phyloP scores from a whole-genome alignment of 2,329 filamentous ascomycete species.

The Ophiosphaerella herpotricha region DNA sequence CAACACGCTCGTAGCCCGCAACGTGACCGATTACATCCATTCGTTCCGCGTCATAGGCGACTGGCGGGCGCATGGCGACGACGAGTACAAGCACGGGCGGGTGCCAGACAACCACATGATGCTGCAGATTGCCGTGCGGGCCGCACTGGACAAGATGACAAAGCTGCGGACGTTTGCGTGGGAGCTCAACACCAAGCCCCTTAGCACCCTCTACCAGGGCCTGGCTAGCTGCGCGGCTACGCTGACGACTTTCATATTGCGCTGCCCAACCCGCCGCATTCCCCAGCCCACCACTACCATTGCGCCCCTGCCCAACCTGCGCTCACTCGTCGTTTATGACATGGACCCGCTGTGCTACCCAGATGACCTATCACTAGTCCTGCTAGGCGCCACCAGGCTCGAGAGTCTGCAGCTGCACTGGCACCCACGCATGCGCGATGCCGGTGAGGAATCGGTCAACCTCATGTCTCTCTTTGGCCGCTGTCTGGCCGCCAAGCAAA shows the following conservation, averaged over 20 bases:
- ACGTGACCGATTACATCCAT: constrained; percentile 58
- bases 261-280: constrained; percentile 60
- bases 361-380: constrained; percentile 63
- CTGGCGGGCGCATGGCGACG: constrained; percentile 61
- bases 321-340: constrained; percentile 59
- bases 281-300: constrained; percentile 62
- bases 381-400: constrained; percentile 59
- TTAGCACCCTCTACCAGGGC: constrained; percentile 63
- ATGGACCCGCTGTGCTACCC: constrained; percentile 68
- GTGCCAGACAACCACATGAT: constrained; percentile 69
- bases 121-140: constrained; percentile 63
- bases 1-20: constrained; percentile 64
- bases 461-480: constrained; percentile 62
- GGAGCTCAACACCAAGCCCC: constrained; percentile 65
- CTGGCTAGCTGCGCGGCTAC: constrained; percentile 53
- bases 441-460: constrained; percentile 61
- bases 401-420: constrained; percentile 63
- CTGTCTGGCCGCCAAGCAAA: constrained; percentile 53
- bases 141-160: constrained; percentile 63
- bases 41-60: constrained; percentile 59
- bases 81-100: constrained; percentile 63
- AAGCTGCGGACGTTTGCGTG: constrained; percentile 61
- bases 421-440: constrained; percentile 64
- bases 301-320: constrained; percentile 61
- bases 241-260: constrained; percentile 59